phyloP scores from a whole-genome alignment of 352 stramenopile genomes.

The Phytophthora nicotianae region DNA sequence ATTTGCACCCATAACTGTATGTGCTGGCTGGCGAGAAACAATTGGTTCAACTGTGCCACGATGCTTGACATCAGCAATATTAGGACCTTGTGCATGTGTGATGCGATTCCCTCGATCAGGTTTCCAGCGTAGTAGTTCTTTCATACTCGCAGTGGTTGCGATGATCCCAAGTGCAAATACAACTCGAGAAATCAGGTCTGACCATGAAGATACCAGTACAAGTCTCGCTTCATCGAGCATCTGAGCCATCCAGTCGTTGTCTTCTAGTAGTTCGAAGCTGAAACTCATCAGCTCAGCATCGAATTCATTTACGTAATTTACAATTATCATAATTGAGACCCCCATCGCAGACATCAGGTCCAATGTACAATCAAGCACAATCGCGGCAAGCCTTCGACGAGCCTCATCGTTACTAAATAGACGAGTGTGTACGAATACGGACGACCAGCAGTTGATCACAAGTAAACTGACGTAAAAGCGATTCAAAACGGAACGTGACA shows the following conservation, averaged over 20 bases:
- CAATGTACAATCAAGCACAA: not conserved
- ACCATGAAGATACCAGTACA: not conserved
- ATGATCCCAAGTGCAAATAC: too few species aligned
- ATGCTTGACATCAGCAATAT: not conserved
- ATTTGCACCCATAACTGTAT: too few species aligned
- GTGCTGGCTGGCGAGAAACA: too few species aligned
- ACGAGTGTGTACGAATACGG: not conserved
- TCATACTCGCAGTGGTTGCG: too few species aligned
- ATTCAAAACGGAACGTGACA: not conserved
- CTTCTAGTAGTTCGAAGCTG: not conserved
- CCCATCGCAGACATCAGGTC: too few species aligned
- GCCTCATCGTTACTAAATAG: not conserved
- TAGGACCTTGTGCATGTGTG: not conserved
- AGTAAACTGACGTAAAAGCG: not conserved
- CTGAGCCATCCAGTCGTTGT: not conserved
- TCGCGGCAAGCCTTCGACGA: not conserved
- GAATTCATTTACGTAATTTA: not conserved
- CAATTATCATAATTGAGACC: not conserved
- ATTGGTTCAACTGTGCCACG: too few species aligned
- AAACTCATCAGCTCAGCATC: not conserved
- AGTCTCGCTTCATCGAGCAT: not conserved
- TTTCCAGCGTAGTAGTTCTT: not conserved
- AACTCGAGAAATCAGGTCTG: not conserved
- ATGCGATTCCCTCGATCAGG: not conserved
- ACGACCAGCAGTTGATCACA: not conserved